Base-by-base conservation (phyloP, 768 basidiomycete genomes). In the Candolleomyces eurysporus region DNA sequence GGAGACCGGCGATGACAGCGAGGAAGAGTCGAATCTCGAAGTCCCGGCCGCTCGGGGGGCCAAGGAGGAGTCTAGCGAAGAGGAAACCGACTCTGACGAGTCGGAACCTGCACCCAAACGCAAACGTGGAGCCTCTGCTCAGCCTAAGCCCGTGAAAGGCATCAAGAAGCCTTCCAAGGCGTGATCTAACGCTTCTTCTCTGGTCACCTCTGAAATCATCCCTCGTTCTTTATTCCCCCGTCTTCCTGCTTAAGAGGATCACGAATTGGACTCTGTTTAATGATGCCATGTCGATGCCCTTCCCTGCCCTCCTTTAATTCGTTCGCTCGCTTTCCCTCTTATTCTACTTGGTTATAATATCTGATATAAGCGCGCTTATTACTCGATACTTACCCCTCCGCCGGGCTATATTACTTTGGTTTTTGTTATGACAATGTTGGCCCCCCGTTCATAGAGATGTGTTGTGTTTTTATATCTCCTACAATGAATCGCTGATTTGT, bases 1-100 rank as follows among this genome's bases (percentile, higher is more conserved):
- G n/a, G 67, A 72, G 40, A 62, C 62, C n/a, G 66, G 74, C 40
- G 69, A 71, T 36, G 75, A 76, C 3, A 75, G 76, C 17, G 70
- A 71, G 30, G 70, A 56, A 45, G 70, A 68, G 16, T 66, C 61
- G 43, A 59, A 63, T 43, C 56, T 57, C 50, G 39, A 16, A 56
- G 31, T 8, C 13, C 11, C 30, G 1, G 22, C 13, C 5, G 46
- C 53, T 22, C 6, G 17, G 4, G 7, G 1, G 11, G 36, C 8
- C 11, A 36, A 36, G 6, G 30, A 49, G 3, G 50, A 46, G 7
- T 48, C 60, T 2, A 56, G 45, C 48, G 60, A 61, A 39, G 54
- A 14, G 3, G 57, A 50, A 30, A 7, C 32, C 36, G 61, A 51
- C 13, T 49, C 54, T 14, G 64, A 61, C 48, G 60, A 61, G 19